A percentile compares a stretch with the other conserved stretches of the same genome.
Evolutionary conservation across 495 filamentous ascomycete species (phyloP).

Genomic region (Stereocaulon alpinum): DNA sequence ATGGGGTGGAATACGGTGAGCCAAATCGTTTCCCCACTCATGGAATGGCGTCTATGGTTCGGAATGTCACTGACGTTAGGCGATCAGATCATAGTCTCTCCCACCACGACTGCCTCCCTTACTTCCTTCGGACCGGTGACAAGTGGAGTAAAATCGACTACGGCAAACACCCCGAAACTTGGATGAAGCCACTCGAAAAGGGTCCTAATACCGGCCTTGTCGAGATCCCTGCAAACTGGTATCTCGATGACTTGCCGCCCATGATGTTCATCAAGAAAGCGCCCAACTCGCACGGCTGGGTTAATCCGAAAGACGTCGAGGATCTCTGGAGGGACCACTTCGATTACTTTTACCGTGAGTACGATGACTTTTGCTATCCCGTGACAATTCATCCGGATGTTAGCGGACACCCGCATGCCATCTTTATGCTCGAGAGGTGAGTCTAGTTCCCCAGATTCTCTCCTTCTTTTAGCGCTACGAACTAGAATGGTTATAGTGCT

Average conservation of each 20-base stretch:
- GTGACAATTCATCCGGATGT: constrained; percentile 65
- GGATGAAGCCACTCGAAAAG: constrained; percentile 54
- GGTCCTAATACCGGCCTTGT: constrained; percentile 47
- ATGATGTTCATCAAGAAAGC: constrained; percentile 56
- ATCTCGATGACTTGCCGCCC: constrained; percentile 53
- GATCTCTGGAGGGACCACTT: constrained; percentile 57
- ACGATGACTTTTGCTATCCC: constrained; percentile 60
- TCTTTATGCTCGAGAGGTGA: constrained; percentile 45
- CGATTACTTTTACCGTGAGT: constrained; percentile 60
- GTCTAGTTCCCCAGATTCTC: neutral
- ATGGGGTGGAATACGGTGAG: constrained; percentile 53
- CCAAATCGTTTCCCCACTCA: neutral
- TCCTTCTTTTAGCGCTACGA: too few species aligned
- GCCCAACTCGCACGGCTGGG: constrained; percentile 51
- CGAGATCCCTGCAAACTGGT: constrained; percentile 59
- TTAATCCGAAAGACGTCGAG: constrained; percentile 48
- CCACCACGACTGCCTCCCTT: constrained; percentile 58
- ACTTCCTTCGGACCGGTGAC: constrained; percentile 52
- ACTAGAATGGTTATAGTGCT: too few species aligned
- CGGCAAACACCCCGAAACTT: constrained; percentile 46
- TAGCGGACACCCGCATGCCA: constrained; percentile 53
- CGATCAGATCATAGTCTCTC: constrained; percentile 45
- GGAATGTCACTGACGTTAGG: neutral
- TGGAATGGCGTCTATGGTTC: neutral
- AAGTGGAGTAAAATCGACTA: constrained; percentile 55